Evolutionary conservation across 2,329 filamentous ascomycete genomes (phyloP), one percentile per base, ranked within the genome.

Genomic region (Fusarium transvaalense): DNA sequence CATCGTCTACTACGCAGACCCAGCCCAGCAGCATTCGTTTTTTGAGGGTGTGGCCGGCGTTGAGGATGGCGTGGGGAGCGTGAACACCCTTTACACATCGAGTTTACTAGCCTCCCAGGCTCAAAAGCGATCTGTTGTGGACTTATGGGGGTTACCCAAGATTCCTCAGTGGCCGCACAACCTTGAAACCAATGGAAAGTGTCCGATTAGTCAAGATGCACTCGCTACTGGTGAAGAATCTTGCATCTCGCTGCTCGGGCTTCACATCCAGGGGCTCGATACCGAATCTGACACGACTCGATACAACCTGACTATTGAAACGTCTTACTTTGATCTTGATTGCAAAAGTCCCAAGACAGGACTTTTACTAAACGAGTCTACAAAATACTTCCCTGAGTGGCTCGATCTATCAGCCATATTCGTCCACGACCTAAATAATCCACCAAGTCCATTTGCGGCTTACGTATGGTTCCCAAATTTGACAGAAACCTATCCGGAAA

Each of bases 121-220:
- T 10, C 56, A 61, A 32, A 58, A 54, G 21, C 14, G 13, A 1
- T 47, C 53, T 10, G 2, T 50, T 8, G 34, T 27, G 6, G 64
- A 68, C 15, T 35, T 65, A 3, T 68, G 64, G 64, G 42, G 38
- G 5, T 42, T 58, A 10, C 64, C 64, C 2, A 62, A 35, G 32
- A 56, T 68, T 37, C 64, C 64, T 1, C 52, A 50, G 23, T 61
- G 47, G 56, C 27, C 53, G 14, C 10, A 34, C 1, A 14, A 4
- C 3, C 9, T 35, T 3, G 25, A 25, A 5, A 6, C n/a, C 15
- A 45, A 23, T 6, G 31, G 6, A 7, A 17, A 31, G 4, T 34
- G 47, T 0, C n/a, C 19, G 0, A 42, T 67, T 10, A 15, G 58
- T 14, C 13, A 27, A 5, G 21, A 34, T 5, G 42, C 42, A 0